phyloP scores from a whole-genome alignment of 2,329 filamentous ascomycete genomes.

The Phoma herbarum region DNA sequence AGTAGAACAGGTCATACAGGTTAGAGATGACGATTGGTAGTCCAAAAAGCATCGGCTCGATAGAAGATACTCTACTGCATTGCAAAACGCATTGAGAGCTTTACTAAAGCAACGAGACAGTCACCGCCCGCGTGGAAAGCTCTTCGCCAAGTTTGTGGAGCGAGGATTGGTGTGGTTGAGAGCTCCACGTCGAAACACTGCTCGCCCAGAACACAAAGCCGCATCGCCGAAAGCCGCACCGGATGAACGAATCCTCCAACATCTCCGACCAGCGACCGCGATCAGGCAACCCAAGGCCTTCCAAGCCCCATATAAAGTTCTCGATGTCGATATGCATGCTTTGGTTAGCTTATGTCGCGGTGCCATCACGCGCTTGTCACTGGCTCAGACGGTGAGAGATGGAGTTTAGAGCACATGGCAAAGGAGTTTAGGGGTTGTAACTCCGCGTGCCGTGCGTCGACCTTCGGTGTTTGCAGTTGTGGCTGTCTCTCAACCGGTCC shows the following conservation, averaged over 20 bases:
- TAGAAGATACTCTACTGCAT: too few species aligned
- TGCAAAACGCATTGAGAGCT: too few species aligned
- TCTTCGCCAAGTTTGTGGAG: too few species aligned
- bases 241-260: background rate
- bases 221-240: conserved; percentile 2
- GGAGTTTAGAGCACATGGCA: background rate
- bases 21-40: too few species aligned
- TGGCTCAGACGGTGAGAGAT: background rate
- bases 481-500: background rate
- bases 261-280: background rate
- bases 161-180: too few species aligned
- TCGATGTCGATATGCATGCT: background rate
- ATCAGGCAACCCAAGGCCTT: background rate
- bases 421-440: background rate
- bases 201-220: background rate
- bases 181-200: too few species aligned
- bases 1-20: too few species aligned
- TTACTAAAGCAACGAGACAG: too few species aligned
- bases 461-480: background rate
- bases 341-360: background rate
- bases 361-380: background rate
- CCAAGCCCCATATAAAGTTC: background rate
- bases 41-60: too few species aligned
- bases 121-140: too few species aligned
- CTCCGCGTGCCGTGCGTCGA: too few species aligned